Evolutionary conservation across 176 grass and related monocot genomes (phyloP).

Genomic region (Oryza rufipogon): DNA sequence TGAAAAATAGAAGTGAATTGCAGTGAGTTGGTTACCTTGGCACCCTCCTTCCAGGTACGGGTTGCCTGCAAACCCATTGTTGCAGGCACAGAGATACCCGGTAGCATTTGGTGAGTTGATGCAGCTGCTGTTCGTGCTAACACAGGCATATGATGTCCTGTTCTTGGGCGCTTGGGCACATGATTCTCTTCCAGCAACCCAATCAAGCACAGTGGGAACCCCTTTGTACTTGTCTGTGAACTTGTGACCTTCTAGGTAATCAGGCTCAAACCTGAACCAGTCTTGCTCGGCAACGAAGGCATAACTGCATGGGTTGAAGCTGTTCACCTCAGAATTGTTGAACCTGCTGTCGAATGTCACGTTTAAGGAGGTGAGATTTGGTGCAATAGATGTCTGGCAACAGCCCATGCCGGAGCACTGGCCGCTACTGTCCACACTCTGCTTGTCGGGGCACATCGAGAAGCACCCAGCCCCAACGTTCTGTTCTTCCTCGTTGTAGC

Average conservation of each 20-base stretch:
- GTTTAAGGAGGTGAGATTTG: conserved; percentile 28
- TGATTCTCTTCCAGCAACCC: conserved; percentile 34
- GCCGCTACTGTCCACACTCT: too few species aligned
- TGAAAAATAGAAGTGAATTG: not conserved
- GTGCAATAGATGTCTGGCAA: conserved; percentile 14
- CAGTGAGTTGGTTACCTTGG: conserved; percentile 24
- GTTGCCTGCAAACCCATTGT: conserved; percentile 36
- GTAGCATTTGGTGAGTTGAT: conserved; percentile 31
- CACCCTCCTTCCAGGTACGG: conserved; percentile 45
- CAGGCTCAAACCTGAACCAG: too few species aligned
- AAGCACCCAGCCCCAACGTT: too few species aligned
- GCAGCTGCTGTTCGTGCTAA: conserved; percentile 33
- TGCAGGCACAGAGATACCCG: conserved; percentile 46
- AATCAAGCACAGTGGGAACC: conserved; percentile 41
- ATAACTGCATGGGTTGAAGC: conserved; percentile 45
- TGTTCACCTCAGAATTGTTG: conserved; percentile 22
- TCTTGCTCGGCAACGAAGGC: not conserved
- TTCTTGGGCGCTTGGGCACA: conserved; percentile 32
- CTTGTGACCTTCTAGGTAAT: conserved; percentile 36
- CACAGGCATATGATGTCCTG: conserved; percentile 33
- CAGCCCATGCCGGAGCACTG: too few species aligned
- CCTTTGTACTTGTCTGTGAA: conserved; percentile 2
- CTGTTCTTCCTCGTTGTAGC: too few species aligned
- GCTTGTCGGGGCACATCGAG: too few species aligned
- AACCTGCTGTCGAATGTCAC: conserved; percentile 29